Evolutionary conservation across 179 eudicot genomes (phyloP).

Genomic region (Corrigiola litoralis): DNA sequence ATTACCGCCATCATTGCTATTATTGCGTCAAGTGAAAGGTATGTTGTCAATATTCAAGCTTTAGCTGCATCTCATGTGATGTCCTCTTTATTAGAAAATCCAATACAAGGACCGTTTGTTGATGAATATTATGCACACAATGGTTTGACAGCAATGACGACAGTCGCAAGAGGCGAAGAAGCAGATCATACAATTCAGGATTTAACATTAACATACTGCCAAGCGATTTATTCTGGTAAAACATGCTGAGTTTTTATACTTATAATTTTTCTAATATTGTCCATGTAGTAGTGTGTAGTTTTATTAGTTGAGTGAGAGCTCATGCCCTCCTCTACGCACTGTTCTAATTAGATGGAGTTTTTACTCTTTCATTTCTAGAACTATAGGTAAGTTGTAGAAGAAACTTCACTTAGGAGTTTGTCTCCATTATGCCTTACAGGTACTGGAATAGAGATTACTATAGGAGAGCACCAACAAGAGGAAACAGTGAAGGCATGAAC

Average conservation of each 20-base stretch:
- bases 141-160: conserved; percentile 39
- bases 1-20: conserved; percentile 79
- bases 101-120: not conserved
- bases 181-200: conserved; percentile 62
- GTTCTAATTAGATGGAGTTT: not conserved
- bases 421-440: conserved; percentile 37
- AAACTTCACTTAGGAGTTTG: not conserved
- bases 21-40: conserved; percentile 74
- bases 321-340: not conserved
- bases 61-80: not conserved
- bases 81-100: not conserved
- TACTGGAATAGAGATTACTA: conserved; percentile 94
- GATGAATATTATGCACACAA: not conserved
- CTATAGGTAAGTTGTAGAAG: not conserved
- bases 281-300: too few species aligned
- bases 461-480: conserved; percentile 51
- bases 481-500: conserved; percentile 57
- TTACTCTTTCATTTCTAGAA: not conserved
- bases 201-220: conserved; percentile 50
- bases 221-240: conserved; percentile 77
- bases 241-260: not conserved
- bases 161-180: conserved; percentile 74
- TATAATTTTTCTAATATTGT: not conserved
- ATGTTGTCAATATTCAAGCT: not conserved
- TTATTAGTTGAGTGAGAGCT: not conserved